These are phyloP conservation scores for Nitzschia inconspicua DNA, from an alignment of 108 stramenopile species.

Conservation along the genomic window DNA sequence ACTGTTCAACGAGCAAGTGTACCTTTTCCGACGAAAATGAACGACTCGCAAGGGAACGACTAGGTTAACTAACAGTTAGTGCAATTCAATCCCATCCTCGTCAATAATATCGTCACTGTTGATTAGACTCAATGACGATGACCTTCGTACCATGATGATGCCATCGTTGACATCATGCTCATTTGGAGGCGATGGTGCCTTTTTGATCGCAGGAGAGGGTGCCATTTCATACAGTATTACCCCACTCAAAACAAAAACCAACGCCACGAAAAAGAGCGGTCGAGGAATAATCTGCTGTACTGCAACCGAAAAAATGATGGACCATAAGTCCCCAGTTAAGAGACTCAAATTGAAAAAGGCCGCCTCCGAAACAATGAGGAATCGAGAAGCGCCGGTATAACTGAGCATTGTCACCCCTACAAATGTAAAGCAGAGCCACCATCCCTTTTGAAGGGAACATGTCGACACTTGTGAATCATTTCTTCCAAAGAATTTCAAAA, in stretches of 20 bases:
- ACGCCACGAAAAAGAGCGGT: slow-evolving; percentile 79
- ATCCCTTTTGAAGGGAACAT: slow-evolving; percentile 34
- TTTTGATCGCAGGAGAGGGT: slow-evolving; percentile 47
- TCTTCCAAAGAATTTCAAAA: slow-evolving; percentile 38
- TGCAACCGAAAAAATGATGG: slow-evolving; percentile 80
- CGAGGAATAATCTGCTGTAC: slow-evolving; percentile 70
- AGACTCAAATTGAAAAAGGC: slow-evolving; percentile 81
- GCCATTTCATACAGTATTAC: slow-evolving; percentile 89
- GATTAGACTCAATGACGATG: no score
- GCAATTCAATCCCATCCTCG: no score
- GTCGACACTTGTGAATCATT: slow-evolving; percentile 1
- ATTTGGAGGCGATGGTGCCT: no score
- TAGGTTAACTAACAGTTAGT: no score
- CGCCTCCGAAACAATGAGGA: slow-evolving; percentile 72
- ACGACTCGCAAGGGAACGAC: no score
- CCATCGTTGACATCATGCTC: no score
- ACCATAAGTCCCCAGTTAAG: slow-evolving; percentile 93
- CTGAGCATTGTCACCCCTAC: slow-evolving; percentile 39
- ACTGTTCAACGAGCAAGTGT: no score
- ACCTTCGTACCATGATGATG: no score
- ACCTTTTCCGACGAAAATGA: no score
- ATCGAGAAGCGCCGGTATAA: slow-evolving; percentile 62
- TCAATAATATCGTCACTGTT: no score
- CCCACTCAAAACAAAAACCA: slow-evolving; percentile 78
- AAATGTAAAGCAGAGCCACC: slow-evolving; percentile 46